Evolutionary conservation across 2,329 filamentous ascomycete genomes (phyloP), one percentile per base, ranked within the genome.

Genomic region (Grosmannia penicillata): DNA sequence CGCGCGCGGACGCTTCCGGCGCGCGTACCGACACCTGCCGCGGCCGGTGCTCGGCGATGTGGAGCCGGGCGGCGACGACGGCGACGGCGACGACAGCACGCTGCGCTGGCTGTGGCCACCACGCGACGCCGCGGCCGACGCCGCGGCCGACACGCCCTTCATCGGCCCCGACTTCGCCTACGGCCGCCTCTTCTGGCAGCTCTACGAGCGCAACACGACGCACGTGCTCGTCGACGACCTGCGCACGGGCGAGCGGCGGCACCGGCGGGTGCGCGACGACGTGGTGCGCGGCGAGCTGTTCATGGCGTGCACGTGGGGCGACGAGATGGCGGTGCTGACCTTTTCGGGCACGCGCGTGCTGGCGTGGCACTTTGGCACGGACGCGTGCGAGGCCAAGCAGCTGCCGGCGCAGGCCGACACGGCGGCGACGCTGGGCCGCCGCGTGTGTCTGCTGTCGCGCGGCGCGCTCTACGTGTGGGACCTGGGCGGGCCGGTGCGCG

Each of bases 161-260:
- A 15, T n/a, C 22, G 19, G 18, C 7, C 32, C 34, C 22, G 36
- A 44, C 4, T 48, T 45, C 26, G 36, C 43, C 13, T 18, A 48
- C 22, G 47, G 47, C 9, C 39, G 43, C 5, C 22, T 48, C 4
- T 39, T 38, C 2, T 48, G 45, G 45, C 36, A 46, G 33, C 25
- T 11, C 25, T 32, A 43, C 17, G 9, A 14, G 8, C 10, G 15
- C 6, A 18, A 19, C 29, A 24, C 32, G 17, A 36, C 42, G 1
- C 35, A 33, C 15, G 39, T 46, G 15, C 31, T 47, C 6, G 43
- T 48, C 14, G 45, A 48, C 24, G 34, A 45, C 29, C 32, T 48
- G 23, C 39, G 28, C 11, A 42, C 30, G 6, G 40, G 43, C 1
- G 17, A 23, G 13, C 42, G 45, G 1, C 13, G 22, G 3, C 35